phyloP scores from a whole-genome alignment of 1,284 basidiomycete species.

The Athelia psychrophila region DNA sequence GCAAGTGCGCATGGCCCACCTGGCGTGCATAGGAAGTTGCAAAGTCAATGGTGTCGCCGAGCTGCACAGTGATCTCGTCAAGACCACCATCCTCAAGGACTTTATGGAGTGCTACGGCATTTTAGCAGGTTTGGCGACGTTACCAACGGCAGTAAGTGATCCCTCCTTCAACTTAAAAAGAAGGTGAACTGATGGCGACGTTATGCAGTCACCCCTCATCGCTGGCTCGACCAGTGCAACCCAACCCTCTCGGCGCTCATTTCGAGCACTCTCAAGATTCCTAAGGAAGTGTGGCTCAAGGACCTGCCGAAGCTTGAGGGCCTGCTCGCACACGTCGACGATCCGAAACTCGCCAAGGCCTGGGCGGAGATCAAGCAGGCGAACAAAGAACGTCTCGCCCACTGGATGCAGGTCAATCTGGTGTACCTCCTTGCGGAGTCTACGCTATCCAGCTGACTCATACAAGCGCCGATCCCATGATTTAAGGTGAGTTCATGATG shows the following conservation, averaged over 20 bases:
- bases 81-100: slow-evolving; percentile 84
- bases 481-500: too few species aligned
- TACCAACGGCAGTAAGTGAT: slow-evolving; percentile 76
- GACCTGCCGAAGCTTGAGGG: slow-evolving; percentile 72
- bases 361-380: slow-evolving; percentile 85
- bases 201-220: slow-evolving; percentile 68
- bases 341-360: slow-evolving; percentile 69
- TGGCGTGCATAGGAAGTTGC: slow-evolving; percentile 74
- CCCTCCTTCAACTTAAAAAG: too few species aligned
- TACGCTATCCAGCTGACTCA: too few species aligned
- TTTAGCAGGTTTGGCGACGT: slow-evolving; percentile 74
- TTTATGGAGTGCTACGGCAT: slow-evolving; percentile 84
- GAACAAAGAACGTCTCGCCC: slow-evolving; percentile 84
- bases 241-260: slow-evolving; percentile 82
- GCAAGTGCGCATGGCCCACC: slow-evolving; percentile 85
- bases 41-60: slow-evolving; percentile 97
- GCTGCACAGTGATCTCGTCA: slow-evolving; percentile 74
- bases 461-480: too few species aligned
- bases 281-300: slow-evolving; percentile 78
- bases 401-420: slow-evolving; percentile 72
- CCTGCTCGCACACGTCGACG: slow-evolving; percentile 64
- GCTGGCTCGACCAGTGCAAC: slow-evolving; percentile 95
- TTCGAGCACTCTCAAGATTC: slow-evolving; percentile 73
- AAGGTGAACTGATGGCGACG: too few species aligned
- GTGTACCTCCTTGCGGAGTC: too few species aligned